Conservation (phyloP, 1,139 yeast species). For the Zhuliangozyma blackwelliae region DNA sequence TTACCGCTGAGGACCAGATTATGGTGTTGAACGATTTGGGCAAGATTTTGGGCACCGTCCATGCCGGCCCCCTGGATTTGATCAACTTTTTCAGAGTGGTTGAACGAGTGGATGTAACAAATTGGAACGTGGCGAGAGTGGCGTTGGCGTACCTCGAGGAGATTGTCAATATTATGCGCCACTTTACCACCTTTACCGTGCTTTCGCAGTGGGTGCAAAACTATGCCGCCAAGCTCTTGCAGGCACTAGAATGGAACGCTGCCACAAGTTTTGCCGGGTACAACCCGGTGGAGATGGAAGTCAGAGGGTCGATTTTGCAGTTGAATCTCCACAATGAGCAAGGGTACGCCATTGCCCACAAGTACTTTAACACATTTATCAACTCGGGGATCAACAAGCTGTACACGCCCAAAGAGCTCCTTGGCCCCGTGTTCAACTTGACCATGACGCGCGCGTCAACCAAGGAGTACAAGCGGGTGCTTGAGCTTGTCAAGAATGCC, state of each 20-base stretch:
- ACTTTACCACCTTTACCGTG: constrained; percentile 21
- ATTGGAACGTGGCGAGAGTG: constrained; percentile 24
- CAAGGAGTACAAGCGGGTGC: constrained; percentile 55
- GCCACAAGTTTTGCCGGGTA: no score
- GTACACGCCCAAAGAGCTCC: constrained; percentile 45
- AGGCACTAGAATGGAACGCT: constrained; percentile 24
- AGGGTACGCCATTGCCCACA: constrained; percentile 29
- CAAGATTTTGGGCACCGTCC: constrained; percentile 21
- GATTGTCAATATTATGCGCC: constrained; percentile 24
- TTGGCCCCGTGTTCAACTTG: constrained; percentile 30
- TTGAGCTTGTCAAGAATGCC: constrained; percentile 49
- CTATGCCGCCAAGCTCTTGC: constrained; percentile 16
- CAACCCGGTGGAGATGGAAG: constrained; percentile 29
- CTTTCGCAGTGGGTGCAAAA: constrained; percentile 21
- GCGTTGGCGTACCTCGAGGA: constrained; percentile 32
- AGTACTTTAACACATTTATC: constrained; percentile 39
- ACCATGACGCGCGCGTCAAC: constrained; percentile 30
- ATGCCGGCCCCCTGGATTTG: constrained; percentile 20
- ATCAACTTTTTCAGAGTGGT: constrained; percentile 21
- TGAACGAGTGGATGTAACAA: constrained; percentile 8
- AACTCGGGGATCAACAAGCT: constrained; percentile 44
- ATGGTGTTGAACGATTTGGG: constrained; percentile 37
- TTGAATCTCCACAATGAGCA: constrained; percentile 25
- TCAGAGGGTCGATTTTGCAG: constrained; percentile 38
- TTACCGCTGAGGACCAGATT: constrained; percentile 26